Evolutionary conservation across 2,329 filamentous ascomycete species (phyloP).

Genomic region (Colletotrichum cuscutae): DNA sequence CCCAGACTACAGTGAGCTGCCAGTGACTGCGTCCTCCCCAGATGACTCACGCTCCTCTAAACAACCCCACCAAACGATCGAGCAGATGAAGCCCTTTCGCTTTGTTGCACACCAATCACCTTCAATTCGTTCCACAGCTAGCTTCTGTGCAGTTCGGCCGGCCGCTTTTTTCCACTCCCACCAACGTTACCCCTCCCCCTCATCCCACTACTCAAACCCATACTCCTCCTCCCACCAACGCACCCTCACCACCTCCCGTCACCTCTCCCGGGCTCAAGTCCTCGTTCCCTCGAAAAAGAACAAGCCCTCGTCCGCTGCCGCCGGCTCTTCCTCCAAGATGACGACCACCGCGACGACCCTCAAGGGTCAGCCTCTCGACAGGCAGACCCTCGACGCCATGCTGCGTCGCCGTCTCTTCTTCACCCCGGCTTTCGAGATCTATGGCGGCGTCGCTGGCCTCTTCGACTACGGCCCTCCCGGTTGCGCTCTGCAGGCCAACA

Average conservation of each 20-base stretch:
- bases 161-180: conserved; percentile 33
- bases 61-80: conserved; percentile 29
- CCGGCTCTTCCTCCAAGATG: conserved; percentile 48
- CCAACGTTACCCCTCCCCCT: conserved; percentile 31
- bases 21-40: neutral
- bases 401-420: conserved; percentile 92
- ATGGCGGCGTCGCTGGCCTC: conserved; percentile 87
- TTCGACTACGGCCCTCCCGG: conserved; percentile 95
- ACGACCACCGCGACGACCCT: conserved; percentile 74
- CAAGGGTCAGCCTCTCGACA: conserved; percentile 90
- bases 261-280: conserved; percentile 29
- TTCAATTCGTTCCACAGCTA: conserved; percentile 36
- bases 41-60: conserved; percentile 35
- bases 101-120: conserved; percentile 29
- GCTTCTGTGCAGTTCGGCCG: conserved; percentile 37
- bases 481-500: conserved; percentile 86
- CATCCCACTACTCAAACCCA: conserved; percentile 13
- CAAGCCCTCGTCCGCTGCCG: neutral
- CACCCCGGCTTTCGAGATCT: conserved; percentile 95
- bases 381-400: conserved; percentile 82
- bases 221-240: conserved; percentile 11
- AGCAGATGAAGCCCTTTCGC: conserved; percentile 36
- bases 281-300: conserved; percentile 28
- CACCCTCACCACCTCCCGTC: conserved; percentile 28
- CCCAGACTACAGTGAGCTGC: neutral